Conservation (phyloP, 2,329 filamentous ascomycete genomes). For the Aspergillus oerlinghausenensis region DNA sequence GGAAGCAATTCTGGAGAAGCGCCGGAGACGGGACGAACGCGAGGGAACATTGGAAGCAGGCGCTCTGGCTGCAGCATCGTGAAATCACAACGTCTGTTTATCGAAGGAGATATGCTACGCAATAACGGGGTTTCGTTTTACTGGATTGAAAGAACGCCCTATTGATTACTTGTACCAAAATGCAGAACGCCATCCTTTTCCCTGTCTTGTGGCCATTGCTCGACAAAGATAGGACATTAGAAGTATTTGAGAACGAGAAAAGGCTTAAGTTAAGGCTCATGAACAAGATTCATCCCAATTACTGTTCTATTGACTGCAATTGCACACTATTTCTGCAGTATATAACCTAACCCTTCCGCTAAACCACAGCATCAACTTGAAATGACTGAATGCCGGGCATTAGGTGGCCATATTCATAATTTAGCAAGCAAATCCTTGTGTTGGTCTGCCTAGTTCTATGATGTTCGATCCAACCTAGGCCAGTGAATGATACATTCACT, state of each 20-base stretch:
- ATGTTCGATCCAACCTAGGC: background rate
- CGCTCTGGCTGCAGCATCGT: constrained; percentile 34
- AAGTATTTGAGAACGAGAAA: background rate
- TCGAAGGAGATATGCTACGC: background rate
- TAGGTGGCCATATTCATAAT: background rate
- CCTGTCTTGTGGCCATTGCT: background rate
- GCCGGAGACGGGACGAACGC: constrained; percentile 68
- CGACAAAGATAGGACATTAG: background rate
- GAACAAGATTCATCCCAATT: background rate
- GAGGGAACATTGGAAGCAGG: constrained; percentile 46
- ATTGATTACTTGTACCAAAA: constrained; percentile 28
- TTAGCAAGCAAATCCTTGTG: background rate
- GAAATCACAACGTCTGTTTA: constrained; percentile 10
- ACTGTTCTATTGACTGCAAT: background rate
- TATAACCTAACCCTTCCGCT: background rate
- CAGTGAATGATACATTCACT: background rate
- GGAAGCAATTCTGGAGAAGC: constrained; percentile 79
- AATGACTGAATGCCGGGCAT: background rate
- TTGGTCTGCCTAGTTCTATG: background rate
- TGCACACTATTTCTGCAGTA: background rate
- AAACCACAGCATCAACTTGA: background rate
- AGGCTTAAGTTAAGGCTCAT: background rate
- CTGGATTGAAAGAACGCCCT: background rate
- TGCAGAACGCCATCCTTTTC: constrained; percentile 20
- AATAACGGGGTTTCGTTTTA: background rate